phyloP scores from a whole-genome alignment of 345 rosid species.

The Camelina neglecta region DNA sequence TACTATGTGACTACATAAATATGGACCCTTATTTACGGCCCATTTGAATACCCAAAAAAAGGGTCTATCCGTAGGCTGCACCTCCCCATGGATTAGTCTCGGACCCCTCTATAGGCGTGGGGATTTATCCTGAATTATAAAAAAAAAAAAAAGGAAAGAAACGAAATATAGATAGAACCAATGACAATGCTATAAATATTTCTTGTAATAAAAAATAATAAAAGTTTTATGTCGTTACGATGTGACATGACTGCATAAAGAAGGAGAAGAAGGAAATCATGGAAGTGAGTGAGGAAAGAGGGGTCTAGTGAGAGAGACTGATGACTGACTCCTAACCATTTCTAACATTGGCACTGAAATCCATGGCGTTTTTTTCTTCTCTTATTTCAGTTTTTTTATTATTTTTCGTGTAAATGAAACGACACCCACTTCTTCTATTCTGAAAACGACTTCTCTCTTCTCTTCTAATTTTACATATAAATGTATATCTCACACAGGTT shows the following conservation, averaged over 20 bases:
- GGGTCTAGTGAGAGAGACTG: constrained; percentile 41
- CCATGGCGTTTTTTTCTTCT: constrained; percentile 32
- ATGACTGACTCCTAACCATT: constrained; percentile 45
- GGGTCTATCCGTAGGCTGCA: too few relatives aligned
- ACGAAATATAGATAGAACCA: background rate
- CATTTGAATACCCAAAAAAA: too few relatives aligned
- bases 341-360: constrained; percentile 46
- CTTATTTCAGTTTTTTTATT: background rate
- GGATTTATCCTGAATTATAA: too few relatives aligned
- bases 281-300: constrained; percentile 43
- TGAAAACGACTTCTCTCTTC: constrained; percentile 41
- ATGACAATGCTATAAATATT: constrained; percentile 23
- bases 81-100: too few relatives aligned
- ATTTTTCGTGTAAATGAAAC: constrained; percentile 22
- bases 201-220: constrained; percentile 1
- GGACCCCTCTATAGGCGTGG: too few relatives aligned
- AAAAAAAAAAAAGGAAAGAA: too few relatives aligned
- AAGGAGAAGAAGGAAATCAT: constrained; percentile 37
- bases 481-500: constrained; percentile 22
- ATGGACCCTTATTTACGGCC: too few relatives aligned
- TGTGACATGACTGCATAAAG: constrained; percentile 41
- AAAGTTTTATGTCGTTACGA: constrained; percentile 24
- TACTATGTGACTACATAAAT: too few relatives aligned
- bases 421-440: constrained; percentile 38
- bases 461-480: constrained; percentile 16